Evolutionary conservation across 768 basidiomycete species (phyloP).

Genomic region (Lepiota venenata): DNA sequence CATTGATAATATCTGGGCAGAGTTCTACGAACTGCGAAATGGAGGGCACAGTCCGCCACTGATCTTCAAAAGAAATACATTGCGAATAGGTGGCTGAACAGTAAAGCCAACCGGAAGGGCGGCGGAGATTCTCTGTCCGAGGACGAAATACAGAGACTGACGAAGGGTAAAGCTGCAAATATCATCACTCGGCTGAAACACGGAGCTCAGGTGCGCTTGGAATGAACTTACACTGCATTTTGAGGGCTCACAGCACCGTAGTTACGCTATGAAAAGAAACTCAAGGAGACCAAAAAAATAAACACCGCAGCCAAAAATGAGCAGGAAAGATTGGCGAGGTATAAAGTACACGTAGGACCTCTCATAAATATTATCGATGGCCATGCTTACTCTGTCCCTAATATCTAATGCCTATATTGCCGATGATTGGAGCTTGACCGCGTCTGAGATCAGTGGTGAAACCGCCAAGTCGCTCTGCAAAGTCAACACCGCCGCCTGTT

Average conservation of each 20-base stretch:
- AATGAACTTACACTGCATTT: not conserved
- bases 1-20: conserved; percentile 28
- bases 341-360: conserved; percentile 62
- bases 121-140: conserved; percentile 20
- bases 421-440: conserved; percentile 14
- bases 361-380: conserved; percentile 18
- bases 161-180: conserved; percentile 77
- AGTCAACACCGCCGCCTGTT: conserved; percentile 61
- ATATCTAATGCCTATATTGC: not conserved
- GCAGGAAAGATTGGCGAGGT: conserved; percentile 42
- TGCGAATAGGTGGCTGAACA: conserved; percentile 44
- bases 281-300: conserved; percentile 34
- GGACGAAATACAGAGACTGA: conserved; percentile 42
- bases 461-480: conserved; percentile 58
- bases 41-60: conserved; percentile 63
- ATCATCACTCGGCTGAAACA: conserved; percentile 77
- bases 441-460: conserved; percentile 55
- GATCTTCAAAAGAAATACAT: conserved; percentile 57
- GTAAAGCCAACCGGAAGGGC: conserved; percentile 15
- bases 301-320: conserved; percentile 42
- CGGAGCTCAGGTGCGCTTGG: conserved; percentile 57
- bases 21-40: conserved; percentile 58
- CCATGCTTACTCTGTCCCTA: not conserved
- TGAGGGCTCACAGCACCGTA: conserved; percentile 21
- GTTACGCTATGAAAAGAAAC: conserved; percentile 55